These are phyloP conservation scores for Rhynchospora tenuis DNA, from an alignment of 176 grass and related monocot species.

Conservation along the genomic window DNA sequence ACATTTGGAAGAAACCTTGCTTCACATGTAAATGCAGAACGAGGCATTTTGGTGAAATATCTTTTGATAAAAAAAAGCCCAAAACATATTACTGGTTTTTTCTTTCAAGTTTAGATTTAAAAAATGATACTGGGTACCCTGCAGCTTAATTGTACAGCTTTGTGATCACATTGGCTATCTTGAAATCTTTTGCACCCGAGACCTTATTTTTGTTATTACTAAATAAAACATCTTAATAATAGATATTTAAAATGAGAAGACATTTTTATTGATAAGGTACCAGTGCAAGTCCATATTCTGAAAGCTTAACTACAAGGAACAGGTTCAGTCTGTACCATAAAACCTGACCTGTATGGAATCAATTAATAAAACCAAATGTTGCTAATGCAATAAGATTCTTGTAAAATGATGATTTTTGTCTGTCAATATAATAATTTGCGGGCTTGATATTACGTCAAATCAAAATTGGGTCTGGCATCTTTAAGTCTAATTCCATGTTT, in stretches of 20 bases:
- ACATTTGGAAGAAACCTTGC: not conserved
- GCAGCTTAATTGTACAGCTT: no score
- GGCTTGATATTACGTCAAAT: not conserved
- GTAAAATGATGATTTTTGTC: not conserved
- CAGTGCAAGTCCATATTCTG: not conserved
- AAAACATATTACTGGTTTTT: not conserved
- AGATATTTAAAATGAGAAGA: no score
- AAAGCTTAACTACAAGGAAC: not conserved
- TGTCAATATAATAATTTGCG: not conserved
- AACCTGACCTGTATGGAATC: not conserved
- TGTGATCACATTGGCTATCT: not conserved
- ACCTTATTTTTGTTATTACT: not conserved
- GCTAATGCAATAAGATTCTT: not conserved
- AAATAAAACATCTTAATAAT: not conserved
- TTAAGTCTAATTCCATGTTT: not conserved
- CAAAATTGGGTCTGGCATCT: not conserved
- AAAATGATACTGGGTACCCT: no score
- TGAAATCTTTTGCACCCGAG: not conserved
- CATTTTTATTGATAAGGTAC: not conserved
- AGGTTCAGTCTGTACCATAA: not conserved
- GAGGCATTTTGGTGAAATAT: not conserved
- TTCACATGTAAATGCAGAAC: not conserved
- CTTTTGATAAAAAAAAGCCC: not conserved
- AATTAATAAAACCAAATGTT: not conserved
- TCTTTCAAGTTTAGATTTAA: no score